Base-by-base conservation (phyloP, 2,329 filamentous ascomycete species). In the Aureobasidium sp. region DNA sequence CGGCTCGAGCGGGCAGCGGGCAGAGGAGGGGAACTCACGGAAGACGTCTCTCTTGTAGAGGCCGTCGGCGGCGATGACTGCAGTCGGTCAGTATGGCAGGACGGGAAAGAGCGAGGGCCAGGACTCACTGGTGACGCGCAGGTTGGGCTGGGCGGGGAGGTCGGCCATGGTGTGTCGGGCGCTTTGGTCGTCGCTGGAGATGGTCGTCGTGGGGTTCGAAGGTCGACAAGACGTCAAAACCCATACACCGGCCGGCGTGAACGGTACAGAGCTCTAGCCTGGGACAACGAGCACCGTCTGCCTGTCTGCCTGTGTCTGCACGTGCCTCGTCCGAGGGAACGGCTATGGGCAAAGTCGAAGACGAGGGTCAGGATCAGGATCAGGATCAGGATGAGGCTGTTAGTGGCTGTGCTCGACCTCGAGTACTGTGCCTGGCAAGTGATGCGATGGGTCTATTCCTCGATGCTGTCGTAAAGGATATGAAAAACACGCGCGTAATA, bases 31-130 rank as follows among this genome's bases (percentile, higher is more conserved):
- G 36, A 31, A 86, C 91, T 71, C 88, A 97, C 94, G 86, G 78
- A 99, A 97, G 65, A 99, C 92, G 90, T 99, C 94, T 78, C 94
- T 87, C 82, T 97, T 99, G 82, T 97, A 97, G 68, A 99, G 83
- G 64, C 94, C 94, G 82, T 99, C 94, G 70, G 94, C 94, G 70
- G 94, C 94, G 81, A 99, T 97, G 79, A 99, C 94, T 97, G 75
- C 69, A 53, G 27, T 22, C 11, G 7, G 45, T 60, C 45, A 60
- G 57, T 34, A 25, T 36, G 27, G 27, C 22, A 27, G 9, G 3
- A 34, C 5, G n/a, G 17, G 9, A 27, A 11, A 20, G 12, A 22
- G 34, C 31, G 31, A 29, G 15, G 1, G 8, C 34, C 1, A 12
- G 66, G 64, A 75, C 84, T 75, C 84, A 97, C 93, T 96, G 71